Evolutionary conservation across 2,329 filamentous ascomycete species (phyloP).

Genomic region (Colletotrichum sp.): DNA sequence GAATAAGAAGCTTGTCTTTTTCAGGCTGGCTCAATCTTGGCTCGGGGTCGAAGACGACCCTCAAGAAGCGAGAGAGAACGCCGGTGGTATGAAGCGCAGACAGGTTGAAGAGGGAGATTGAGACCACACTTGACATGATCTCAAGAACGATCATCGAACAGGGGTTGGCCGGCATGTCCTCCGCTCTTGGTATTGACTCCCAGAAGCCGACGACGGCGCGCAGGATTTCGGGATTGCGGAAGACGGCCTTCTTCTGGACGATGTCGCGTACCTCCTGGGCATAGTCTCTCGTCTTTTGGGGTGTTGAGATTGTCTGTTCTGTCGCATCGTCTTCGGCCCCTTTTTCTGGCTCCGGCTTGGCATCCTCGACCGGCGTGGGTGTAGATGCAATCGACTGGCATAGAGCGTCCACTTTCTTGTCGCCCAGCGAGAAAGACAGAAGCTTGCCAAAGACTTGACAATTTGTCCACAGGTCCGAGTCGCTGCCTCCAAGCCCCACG

Average conservation of each 20-base stretch:
- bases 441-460: slow-evolving; percentile 83
- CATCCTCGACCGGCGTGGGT: slow-evolving; percentile 23
- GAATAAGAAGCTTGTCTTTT: slow-evolving; percentile 62
- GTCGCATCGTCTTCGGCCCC: slow-evolving; percentile 27
- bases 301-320: background rate
- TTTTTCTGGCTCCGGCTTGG: slow-evolving; percentile 16
- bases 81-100: slow-evolving; percentile 75
- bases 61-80: slow-evolving; percentile 70
- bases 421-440: slow-evolving; percentile 79
- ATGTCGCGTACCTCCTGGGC: slow-evolving; percentile 50
- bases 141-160: slow-evolving; percentile 70
- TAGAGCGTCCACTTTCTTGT: slow-evolving; percentile 74
- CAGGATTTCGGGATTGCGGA: slow-evolving; percentile 69
- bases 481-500: slow-evolving; percentile 68
- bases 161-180: slow-evolving; percentile 48
- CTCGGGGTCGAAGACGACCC: slow-evolving; percentile 61
- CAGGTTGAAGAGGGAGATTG: slow-evolving; percentile 71
- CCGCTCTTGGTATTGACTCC: slow-evolving; percentile 62
- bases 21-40: slow-evolving; percentile 61
- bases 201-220: slow-evolving; percentile 68
- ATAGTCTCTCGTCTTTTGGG: slow-evolving; percentile 26
- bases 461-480: slow-evolving; percentile 71
- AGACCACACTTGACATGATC: slow-evolving; percentile 63
- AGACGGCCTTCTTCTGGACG: slow-evolving; percentile 54
- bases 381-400: slow-evolving; percentile 57